Evolutionary conservation across 2,329 filamentous ascomycete species (phyloP).

Genomic region (Ascocoryne sarcoides): DNA sequence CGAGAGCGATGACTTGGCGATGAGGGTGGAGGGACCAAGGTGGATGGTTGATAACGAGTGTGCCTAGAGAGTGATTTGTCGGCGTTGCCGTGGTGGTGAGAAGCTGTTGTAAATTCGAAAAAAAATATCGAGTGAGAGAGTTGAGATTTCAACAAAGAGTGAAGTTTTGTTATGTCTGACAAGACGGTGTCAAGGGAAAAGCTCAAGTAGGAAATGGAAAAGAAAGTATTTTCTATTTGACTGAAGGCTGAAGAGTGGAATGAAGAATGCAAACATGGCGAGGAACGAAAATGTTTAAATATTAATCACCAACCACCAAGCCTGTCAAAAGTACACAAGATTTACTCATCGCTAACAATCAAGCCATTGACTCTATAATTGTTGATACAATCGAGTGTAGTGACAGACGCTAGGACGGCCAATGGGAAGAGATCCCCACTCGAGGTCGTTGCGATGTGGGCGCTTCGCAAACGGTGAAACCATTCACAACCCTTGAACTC

Average conservation of each 20-base stretch:
- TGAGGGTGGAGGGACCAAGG: background rate
- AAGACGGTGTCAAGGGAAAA: constrained; percentile 23
- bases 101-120: constrained; percentile 3
- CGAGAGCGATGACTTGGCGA: background rate
- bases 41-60: constrained; percentile 13
- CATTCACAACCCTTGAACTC: constrained; percentile 13
- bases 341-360: constrained; percentile 8
- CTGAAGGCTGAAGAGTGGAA: constrained; percentile 18
- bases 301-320: constrained; percentile 13
- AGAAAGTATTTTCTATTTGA: constrained; percentile 20
- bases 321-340: constrained; percentile 9
- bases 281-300: constrained; percentile 23
- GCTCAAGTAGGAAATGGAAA: constrained; percentile 12
- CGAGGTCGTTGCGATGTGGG: constrained; percentile 14
- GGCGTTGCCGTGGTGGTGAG: constrained; percentile 7
- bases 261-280: constrained; percentile 19
- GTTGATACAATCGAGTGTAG: constrained; percentile 25
- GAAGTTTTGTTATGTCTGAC: constrained; percentile 20
- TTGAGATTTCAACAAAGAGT: constrained; percentile 24
- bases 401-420: constrained; percentile 25
- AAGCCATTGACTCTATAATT: constrained; percentile 25
- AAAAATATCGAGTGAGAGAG: constrained; percentile 13
- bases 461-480: constrained; percentile 21
- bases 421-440: constrained; percentile 18
- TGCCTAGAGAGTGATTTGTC: constrained; percentile 14